Evolutionary conservation across 306 rosid genomes (phyloP).

Genomic region (Prunus campanulata): DNA sequence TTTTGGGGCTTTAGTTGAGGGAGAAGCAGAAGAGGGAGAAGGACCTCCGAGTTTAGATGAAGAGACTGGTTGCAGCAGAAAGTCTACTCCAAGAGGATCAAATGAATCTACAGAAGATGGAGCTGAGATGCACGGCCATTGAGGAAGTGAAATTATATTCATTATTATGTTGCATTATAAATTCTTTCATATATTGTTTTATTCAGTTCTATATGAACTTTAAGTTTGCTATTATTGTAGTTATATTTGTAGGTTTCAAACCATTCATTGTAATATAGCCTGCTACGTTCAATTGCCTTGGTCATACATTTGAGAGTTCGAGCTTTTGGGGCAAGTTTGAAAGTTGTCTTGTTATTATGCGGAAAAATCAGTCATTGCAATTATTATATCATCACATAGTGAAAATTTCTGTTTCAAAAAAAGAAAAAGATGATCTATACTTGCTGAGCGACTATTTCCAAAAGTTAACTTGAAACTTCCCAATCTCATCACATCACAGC

Average conservation of each 20-base stretch:
- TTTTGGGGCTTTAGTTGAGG: conserved; percentile 30
- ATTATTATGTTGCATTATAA: conserved; percentile 21
- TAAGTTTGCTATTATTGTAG: conserved; percentile 1
- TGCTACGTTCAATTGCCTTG: conserved; percentile 15
- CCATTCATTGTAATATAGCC: conserved; percentile 16
- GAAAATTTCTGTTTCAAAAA: not conserved
- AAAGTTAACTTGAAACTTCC: not conserved
- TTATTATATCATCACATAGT: not conserved
- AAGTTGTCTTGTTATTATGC: not conserved
- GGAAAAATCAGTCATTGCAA: not conserved
- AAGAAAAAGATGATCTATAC: not conserved
- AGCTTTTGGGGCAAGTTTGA: not conserved
- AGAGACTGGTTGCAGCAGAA: conserved; percentile 29
- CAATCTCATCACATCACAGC: not conserved
- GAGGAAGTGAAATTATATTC: conserved; percentile 19
- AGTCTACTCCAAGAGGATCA: conserved; percentile 23
- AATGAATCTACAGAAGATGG: conserved; percentile 24
- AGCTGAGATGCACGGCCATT: conserved; percentile 16
- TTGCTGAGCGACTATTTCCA: not conserved
- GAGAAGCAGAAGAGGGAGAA: conserved; percentile 30
- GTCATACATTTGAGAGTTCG: not conserved
- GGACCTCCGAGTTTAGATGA: conserved; percentile 29
- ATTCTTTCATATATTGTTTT: conserved; percentile 59
- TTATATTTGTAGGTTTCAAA: conserved; percentile 4
- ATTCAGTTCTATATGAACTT: conserved; percentile 20